Evolutionary conservation across 768 basidiomycete species (phyloP), one percentile per base, ranked within the genome.

Genomic region (Mycena maculata): DNA sequence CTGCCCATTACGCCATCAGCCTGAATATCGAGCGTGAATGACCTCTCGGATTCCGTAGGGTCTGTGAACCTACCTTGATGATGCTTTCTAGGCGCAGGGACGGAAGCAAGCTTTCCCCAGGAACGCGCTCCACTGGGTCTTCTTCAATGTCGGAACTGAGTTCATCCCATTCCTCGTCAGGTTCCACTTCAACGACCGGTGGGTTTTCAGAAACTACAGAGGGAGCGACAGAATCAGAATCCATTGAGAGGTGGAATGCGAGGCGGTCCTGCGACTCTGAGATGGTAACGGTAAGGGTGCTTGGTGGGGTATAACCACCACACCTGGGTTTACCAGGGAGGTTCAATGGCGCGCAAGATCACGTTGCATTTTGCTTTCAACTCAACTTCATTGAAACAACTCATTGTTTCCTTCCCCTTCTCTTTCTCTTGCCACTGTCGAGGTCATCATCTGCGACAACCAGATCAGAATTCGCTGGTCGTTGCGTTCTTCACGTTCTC

Each of bases 1-100:
- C 83, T 86, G 4, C 87, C 86, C 38, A 86, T 87, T 45, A 87
- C 84, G 42, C 88, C 92, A 68, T 95, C 92, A 15, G 92, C 89
- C 73, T 93, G 88, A 44, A 93, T 13, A 47, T 33, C 27, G n/a
- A 20, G 59, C 27, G 31, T 67, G 55, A 69, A 61, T 48, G 36
- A 25, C 18, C 39, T 20, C 36, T 47, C 47, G 16, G 25, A 56
- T 15, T 20, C n/a, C 23, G 28, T 10, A 28, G 11, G 6, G 11
- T 15, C 13, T 25, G 30, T 7, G 12, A 27, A 61, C 27, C n/a
- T 53, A 71, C 69, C 69, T 71, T 49, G 30, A 71, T 82, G 71
- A 95, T 93, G 73, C 86, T 90, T 77, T 94, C 92, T 42, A 96
- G 76, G 68, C 88, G 86, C 41, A 85, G 77, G 38, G 86, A 80